Percentiles rank a stretch among this genome's conserved stretches.
Conservation (phyloP, 1,284 basidiomycete genomes). For the Malassezia globosa region DNA sequence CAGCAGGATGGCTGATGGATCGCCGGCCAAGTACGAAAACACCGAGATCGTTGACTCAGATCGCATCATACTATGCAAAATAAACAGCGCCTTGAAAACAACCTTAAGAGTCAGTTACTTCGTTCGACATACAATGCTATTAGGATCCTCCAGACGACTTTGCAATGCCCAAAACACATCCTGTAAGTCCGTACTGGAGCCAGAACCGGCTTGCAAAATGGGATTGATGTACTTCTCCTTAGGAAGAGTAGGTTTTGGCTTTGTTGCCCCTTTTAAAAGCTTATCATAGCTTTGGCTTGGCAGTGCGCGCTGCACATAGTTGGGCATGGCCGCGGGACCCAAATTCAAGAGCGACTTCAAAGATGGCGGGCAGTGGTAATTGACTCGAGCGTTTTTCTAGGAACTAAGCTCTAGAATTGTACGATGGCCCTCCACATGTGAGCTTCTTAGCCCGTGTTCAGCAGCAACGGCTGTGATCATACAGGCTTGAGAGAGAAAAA, state of each 20-base stretch:
- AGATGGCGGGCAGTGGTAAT: no score
- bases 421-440: no score
- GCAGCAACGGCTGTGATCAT: no score
- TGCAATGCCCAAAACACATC: conserved; percentile 81
- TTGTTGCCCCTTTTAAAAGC: conserved; percentile 43
- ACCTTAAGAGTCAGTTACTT: no score
- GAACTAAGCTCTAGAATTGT: conserved; percentile 2
- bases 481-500: no score
- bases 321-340: conserved; percentile 12
- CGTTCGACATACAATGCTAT: no score
- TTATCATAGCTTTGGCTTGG: conserved; percentile 35
- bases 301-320: neutral
- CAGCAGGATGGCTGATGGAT: conserved; percentile 61
- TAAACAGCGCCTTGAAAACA: conserved; percentile 90
- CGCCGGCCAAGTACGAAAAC: conserved; percentile 61
- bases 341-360: no score
- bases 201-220: conserved; percentile 86
- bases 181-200: conserved; percentile 56
- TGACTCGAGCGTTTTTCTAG: no score
- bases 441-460: no score
- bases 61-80: conserved; percentile 87
- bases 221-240: conserved; percentile 51
- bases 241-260: conserved; percentile 39
- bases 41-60: conserved; percentile 86
- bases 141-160: conserved; percentile 74